Evolutionary conservation across 495 filamentous ascomycete species (phyloP).

Genomic region (Xanthoparmelia taractica): DNA sequence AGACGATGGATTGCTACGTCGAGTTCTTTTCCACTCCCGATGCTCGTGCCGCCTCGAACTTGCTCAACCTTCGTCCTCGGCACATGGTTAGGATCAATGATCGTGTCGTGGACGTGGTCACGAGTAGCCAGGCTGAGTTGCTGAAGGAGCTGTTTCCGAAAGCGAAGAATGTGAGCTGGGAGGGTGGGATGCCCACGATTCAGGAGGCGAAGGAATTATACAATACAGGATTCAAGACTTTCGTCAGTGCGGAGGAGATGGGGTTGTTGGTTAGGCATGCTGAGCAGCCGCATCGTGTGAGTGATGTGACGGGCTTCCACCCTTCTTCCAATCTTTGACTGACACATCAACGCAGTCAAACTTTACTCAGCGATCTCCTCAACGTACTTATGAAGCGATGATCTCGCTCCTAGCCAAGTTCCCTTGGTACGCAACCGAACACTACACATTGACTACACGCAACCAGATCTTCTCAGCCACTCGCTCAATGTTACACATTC

Average conservation of each 20-base stretch:
- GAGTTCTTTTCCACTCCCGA: slow-evolving; percentile 53
- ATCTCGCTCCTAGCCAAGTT: slow-evolving; percentile 70
- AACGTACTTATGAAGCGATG: slow-evolving; percentile 67
- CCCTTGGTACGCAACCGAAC: slow-evolving; percentile 57
- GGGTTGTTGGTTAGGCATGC: slow-evolving; percentile 57
- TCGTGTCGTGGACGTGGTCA: slow-evolving; percentile 54
- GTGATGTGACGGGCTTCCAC: slow-evolving; percentile 28
- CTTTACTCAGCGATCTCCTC: slow-evolving; percentile 55
- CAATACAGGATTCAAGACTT: slow-evolving; percentile 61
- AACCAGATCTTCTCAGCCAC: slow-evolving; percentile 48
- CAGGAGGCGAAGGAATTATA: slow-evolving; percentile 40
- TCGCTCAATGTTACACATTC: slow-evolving; percentile 41
- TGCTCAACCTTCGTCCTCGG: slow-evolving; percentile 34
- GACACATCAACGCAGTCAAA: slow-evolving; percentile 42
- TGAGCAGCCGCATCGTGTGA: slow-evolving; percentile 58
- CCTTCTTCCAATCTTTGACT: background rate
- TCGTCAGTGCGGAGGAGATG: slow-evolving; percentile 65
- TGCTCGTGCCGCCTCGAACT: slow-evolving; percentile 47
- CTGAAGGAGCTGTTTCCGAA: slow-evolving; percentile 62
- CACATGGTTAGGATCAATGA: slow-evolving; percentile 52
- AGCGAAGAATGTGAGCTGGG: slow-evolving; percentile 58
- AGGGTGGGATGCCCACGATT: slow-evolving; percentile 40
- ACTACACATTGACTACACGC: slow-evolving; percentile 59
- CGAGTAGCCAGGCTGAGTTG: slow-evolving; percentile 53
- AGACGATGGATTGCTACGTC: slow-evolving; percentile 69